Evolutionary conservation across 1,284 basidiomycete species (phyloP).

Genomic region (Heimioporus retisporus): DNA sequence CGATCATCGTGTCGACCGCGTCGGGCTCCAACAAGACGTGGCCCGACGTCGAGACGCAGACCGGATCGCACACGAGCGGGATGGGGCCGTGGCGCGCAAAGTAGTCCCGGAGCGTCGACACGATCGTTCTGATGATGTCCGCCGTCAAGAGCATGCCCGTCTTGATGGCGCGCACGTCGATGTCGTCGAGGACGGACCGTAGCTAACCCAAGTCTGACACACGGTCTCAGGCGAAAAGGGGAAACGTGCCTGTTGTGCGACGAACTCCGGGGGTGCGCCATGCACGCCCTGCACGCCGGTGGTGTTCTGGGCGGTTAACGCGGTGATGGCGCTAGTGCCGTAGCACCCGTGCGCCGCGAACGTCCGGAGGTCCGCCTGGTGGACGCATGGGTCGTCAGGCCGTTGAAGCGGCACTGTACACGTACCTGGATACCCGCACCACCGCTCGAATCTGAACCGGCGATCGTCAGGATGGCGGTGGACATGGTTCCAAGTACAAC

Average conservation of each 20-base stretch:
- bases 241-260: slow-evolving; percentile 72
- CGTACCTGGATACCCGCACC: slow-evolving; percentile 92
- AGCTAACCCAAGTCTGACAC: slow-evolving; percentile 60
- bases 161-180: slow-evolving; percentile 84
- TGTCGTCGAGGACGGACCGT: slow-evolving; percentile 79
- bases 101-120: slow-evolving; percentile 54
- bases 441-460: slow-evolving; percentile 89
- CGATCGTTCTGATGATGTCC: slow-evolving; percentile 56
- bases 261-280: slow-evolving; percentile 72
- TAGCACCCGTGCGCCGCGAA: slow-evolving; percentile 86
- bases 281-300: slow-evolving; percentile 84
- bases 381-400: not conserved
- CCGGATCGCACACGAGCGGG: slow-evolving; percentile 87
- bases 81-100: slow-evolving; percentile 41
- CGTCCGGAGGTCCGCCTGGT: slow-evolving; percentile 88
- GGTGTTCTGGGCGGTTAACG: slow-evolving; percentile 94
- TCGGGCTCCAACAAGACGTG: slow-evolving; percentile 80
- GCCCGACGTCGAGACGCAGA: slow-evolving; percentile 95
- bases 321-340: slow-evolving; percentile 90
- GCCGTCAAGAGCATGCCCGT: slow-evolving; percentile 89
- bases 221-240: slow-evolving; percentile 1
- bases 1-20: slow-evolving; percentile 71
- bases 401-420: not conserved
- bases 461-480: slow-evolving; percentile 72
- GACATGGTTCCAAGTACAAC: not conserved